Percentiles rank a stretch among this genome's conserved stretches.
These are phyloP conservation scores for Fusarium nisikadoi DNA, from an alignment of 2,329 filamentous ascomycete species.

Conservation along the genomic window DNA sequence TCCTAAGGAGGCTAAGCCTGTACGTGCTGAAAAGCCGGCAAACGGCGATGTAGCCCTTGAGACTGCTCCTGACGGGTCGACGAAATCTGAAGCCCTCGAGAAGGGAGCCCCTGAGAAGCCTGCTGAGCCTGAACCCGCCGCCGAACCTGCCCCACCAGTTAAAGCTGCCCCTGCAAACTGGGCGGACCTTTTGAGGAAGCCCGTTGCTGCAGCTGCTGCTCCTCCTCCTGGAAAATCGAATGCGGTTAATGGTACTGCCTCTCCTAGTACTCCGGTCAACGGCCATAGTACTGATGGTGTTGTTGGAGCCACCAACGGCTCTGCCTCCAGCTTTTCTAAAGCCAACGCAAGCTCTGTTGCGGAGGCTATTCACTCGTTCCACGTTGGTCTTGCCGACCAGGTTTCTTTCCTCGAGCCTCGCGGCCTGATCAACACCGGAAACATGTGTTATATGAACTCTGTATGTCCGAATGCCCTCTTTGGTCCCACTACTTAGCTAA, in stretches of 20 bases:
- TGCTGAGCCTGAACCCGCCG: conserved; percentile 36
- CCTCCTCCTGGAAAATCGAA: conserved; percentile 28
- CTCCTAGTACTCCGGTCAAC: conserved; percentile 37
- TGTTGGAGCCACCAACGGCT: conserved; percentile 30
- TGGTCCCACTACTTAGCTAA: conserved; percentile 48
- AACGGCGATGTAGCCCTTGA: conserved; percentile 36
- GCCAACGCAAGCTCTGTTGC: conserved; percentile 70
- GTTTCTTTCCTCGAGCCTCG: conserved; percentile 89
- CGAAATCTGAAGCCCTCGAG: conserved; percentile 31
- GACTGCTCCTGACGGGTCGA: conserved; percentile 14
- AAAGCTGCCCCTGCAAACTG: conserved; percentile 52
- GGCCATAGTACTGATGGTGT: conserved; percentile 35
- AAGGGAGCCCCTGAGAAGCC: conserved; percentile 38
- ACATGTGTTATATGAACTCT: conserved; percentile 99
- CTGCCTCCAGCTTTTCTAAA: conserved; percentile 54
- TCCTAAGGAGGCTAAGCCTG: conserved; percentile 46
- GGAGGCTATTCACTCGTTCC: conserved; percentile 80
- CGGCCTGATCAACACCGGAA: conserved; percentile 94
- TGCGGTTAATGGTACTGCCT: conserved; percentile 44
- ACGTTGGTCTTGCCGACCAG: conserved; percentile 71
- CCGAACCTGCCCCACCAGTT: conserved; percentile 37
- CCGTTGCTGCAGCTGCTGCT: conserved; percentile 38
- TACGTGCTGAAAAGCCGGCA: conserved; percentile 40
- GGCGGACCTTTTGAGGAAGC: conserved; percentile 54
- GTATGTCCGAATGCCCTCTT: conserved; percentile 63